Evolutionary conservation across 2,329 filamentous ascomycete species (phyloP), one percentile per base, ranked within the genome.

Genomic region (Aureobasidium vineae): DNA sequence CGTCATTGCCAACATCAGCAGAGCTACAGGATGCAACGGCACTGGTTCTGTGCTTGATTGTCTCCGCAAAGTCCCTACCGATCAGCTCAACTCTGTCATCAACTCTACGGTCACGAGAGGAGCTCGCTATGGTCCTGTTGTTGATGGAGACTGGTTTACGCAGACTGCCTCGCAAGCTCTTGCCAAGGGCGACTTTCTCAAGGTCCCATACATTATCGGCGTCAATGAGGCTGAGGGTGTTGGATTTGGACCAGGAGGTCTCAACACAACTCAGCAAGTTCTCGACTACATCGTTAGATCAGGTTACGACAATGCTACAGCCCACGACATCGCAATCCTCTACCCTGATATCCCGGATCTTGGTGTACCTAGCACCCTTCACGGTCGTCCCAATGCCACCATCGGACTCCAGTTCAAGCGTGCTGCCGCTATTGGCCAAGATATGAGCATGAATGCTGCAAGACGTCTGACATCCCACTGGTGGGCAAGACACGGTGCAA

Each of bases 1-100:
- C 23, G 67, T 72, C 13, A 71, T 73, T 19, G 70, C 71, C 45
- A 74, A 71, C 38, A 73, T 74, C 54, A 72, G 71, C 2, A 43
- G 59, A 4, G 70, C 40, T 5, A 67, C 71, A 10, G 71, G 71
- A 19, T 73, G 72, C 26, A 23, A 43, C 1, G 68, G 70, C 21
- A 43, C 65, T 31, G 59, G 71, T 8, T 74, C 77, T 60, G 74
- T 76, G 1, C 73, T 80, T 1, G 73, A 71, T 28, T 80, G 79
- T 64, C 67, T 74, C 4, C 71, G 72, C 7, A 67, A 66, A 7
- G 66, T 72, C 1, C 68, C 71, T 2, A 57, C 49, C 1, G 68
- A 69, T 1, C 6, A 70, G 33, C 64, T 73, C n/a, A 72, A 71
- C 53, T 63, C 57, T 19, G 70, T 72, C 16, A 68, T 73, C 65